Evolutionary conservation across 805 yeast genomes (phyloP), one percentile per base, ranked within the genome.

Genomic region (Candida tammaniensis): DNA sequence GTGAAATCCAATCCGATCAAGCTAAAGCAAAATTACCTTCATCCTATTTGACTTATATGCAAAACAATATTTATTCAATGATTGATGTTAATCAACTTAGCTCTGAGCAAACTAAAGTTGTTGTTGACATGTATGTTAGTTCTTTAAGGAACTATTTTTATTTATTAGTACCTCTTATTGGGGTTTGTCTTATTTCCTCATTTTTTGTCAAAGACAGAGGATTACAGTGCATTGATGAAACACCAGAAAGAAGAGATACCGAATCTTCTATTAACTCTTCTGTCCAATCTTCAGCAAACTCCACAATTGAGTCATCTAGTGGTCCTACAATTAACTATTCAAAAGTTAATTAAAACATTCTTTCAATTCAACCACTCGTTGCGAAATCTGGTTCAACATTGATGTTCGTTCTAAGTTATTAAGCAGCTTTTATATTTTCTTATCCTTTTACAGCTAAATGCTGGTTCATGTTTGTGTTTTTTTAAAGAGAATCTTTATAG

Each of bases 171-270:
- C 68, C 70, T 6, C 54, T 57, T 27, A 51, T 62, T 33, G 65
- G 49, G 2, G 21, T 62, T 4, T 61, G 67, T 35, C 44, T 63
- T n/a, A 27, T 57, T 6, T 41, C 53, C 13, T 52, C 60, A 7
- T 43, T 57, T 9, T 56, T 60, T 40, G 48, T 62, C 21, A 48
- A 48, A 24, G 70, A 64, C 36, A 50, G 53, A 27, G 70, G 70
- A 1, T 52, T 64, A 35, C 59, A 53, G 18, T 57, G 67, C 36
- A 47, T 63, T 32, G 70, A 64, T 34, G 67, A 64, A 38, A 9
- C 6, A 7, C n/a, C n/a, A n/a, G 18, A 20, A 3, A 27, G 14
- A 26, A 36, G 33, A 16, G 39, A 37, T 17, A 9, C 16, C 7
- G 42, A 37, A 13, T 24, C 30, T 2, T 17, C 23, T 7, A 18